A percentile compares a stretch with the other conserved stretches of the same genome.
phyloP scores from a whole-genome alignment of 768 basidiomycete genomes.

The Auricularia heimuer region DNA sequence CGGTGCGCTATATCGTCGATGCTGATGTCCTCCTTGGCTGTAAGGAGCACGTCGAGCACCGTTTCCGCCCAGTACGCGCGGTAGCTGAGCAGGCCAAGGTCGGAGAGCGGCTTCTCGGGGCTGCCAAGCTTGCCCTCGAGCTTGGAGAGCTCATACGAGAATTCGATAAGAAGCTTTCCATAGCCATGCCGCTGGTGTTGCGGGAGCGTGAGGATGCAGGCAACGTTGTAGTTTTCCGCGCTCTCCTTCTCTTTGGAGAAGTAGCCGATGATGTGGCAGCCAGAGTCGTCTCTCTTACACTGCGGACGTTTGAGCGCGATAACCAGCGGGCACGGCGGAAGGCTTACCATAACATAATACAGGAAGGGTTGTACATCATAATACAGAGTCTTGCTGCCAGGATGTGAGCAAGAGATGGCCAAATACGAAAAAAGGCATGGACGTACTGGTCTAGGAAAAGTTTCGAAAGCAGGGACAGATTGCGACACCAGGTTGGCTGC shows the following conservation, averaged over 20 bases:
- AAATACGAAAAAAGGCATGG: slow-evolving; percentile 9
- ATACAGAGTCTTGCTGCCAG: slow-evolving; percentile 84
- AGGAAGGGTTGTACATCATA: slow-evolving; percentile 99
- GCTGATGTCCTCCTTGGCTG: slow-evolving; percentile 67
- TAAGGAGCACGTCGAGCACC: slow-evolving; percentile 81
- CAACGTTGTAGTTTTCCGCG: slow-evolving; percentile 96
- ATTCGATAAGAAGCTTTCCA: slow-evolving; percentile 92
- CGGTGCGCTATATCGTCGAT: slow-evolving; percentile 96
- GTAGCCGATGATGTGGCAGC: slow-evolving; percentile 93
- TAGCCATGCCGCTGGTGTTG: slow-evolving; percentile 96
- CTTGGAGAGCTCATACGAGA: slow-evolving; percentile 96
- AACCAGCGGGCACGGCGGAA: slow-evolving; percentile 10
- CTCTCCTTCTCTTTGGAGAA: slow-evolving; percentile 99
- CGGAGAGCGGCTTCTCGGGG: slow-evolving; percentile 94
- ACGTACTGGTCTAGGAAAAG: slow-evolving; percentile 95
- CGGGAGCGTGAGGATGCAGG: slow-evolving; percentile 96
- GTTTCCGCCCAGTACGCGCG: slow-evolving; percentile 96
- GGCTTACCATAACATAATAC: slow-evolving; percentile 93
- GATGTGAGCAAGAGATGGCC: slow-evolving; percentile 5
- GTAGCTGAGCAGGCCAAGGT: slow-evolving; percentile 87
- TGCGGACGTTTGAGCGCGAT: slow-evolving; percentile 20
- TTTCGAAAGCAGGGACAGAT: slow-evolving; percentile 92
- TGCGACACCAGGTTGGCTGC: slow-evolving; percentile 93
- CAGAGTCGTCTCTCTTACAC: slow-evolving; percentile 77
- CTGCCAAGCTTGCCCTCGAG: slow-evolving; percentile 91